These are phyloP conservation scores for Pseudonectria foliicola DNA, from an alignment of 2,329 filamentous ascomycete genomes.

Conservation along the genomic window DNA sequence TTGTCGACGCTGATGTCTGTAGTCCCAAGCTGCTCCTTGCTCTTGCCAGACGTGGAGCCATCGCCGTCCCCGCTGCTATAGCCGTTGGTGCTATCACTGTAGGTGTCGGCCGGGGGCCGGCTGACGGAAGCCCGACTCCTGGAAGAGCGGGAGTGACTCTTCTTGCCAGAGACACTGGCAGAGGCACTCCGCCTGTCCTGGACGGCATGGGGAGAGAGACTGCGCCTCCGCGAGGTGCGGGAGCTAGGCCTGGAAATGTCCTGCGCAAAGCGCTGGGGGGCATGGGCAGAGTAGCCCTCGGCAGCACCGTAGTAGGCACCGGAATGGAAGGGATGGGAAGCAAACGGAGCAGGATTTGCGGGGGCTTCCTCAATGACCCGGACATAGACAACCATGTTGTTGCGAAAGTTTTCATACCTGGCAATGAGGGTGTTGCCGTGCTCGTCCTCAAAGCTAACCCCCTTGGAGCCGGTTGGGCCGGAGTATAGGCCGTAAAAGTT, in stretches of 20 bases:
- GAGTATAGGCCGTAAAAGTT: conserved; percentile 98
- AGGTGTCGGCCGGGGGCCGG: conserved; percentile 49
- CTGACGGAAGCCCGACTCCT: conserved; percentile 54
- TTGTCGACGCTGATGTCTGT: conserved; percentile 98
- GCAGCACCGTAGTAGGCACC: conserved; percentile 46
- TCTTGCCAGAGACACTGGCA: conserved; percentile 54
- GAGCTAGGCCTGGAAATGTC: conserved; percentile 62
- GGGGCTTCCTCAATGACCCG: conserved; percentile 64
- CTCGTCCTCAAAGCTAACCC: conserved; percentile 92
- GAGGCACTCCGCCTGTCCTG: conserved; percentile 73
- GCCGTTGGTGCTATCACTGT: conserved; percentile 59
- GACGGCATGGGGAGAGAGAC: conserved; percentile 63
- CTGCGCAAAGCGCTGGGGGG: conserved; percentile 46
- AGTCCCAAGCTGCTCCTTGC: conserved; percentile 81
- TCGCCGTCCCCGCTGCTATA: conserved; percentile 87
- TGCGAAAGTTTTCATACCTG: conserved; percentile 87
- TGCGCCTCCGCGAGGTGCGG: conserved; percentile 66
- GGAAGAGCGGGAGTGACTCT: conserved; percentile 59
- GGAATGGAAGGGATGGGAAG: conserved; percentile 46
- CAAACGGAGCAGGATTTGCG: conserved; percentile 37
- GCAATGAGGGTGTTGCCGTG: conserved; percentile 87
- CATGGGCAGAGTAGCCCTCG: conserved; percentile 39
- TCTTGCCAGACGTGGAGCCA: conserved; percentile 64
- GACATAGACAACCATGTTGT: conserved; percentile 91
- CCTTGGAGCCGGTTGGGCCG: conserved; percentile 58